Base-by-base conservation (phyloP, 352 stramenopile genomes). In the Globisporangium ultimum region DNA sequence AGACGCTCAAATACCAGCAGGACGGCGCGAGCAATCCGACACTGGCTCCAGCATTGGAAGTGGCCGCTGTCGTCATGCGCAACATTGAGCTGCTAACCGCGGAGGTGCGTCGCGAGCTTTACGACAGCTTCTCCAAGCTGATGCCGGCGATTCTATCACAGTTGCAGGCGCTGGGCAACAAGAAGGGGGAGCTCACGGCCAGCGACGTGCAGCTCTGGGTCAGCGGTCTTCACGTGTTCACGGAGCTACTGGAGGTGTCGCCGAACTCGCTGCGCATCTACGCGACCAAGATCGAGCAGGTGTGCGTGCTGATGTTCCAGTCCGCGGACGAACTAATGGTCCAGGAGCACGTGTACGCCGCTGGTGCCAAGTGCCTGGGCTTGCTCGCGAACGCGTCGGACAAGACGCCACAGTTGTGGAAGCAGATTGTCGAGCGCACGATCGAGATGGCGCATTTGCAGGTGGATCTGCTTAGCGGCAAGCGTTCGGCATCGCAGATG, bases 1-100 rank as follows among this genome's bases (percentile, higher is more conserved):
- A 88, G 67, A 68, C 74, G 28, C 50, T 89, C 65, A 92, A 92
- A 72, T 76, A 82, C 66, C 72, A 84, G 40, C 72, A 83, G 43
- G 42, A 48, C 21, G 42, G 52, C 15, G 17, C 12, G 13, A 61
- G 51, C 32, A 61, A 63, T 54, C 62, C 61, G 46, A 65, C 71
- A 14, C 60, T 80, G 3, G 63, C 70, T 14, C 58, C 58, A 11
- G 76, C 80, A 2, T 80, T 79, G 54, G 63, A 75, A 15, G 76
- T 87, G 12, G 70, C 74, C 2, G 68, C 68, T 9, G 67, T 70
- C 8, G n/a, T 89, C 12, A 57, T 88, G 55, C 68, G 74, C 45
- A 61, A 78, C 53, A 64, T 81, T 14, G 76, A 89, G 38, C 61
- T 74, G 22, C 86, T 77, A 49, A 68, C 71, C 20, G 67, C 80